Conservation (phyloP, 371 early-diverging fungal genomes). For the Enterospora canceri region DNA sequence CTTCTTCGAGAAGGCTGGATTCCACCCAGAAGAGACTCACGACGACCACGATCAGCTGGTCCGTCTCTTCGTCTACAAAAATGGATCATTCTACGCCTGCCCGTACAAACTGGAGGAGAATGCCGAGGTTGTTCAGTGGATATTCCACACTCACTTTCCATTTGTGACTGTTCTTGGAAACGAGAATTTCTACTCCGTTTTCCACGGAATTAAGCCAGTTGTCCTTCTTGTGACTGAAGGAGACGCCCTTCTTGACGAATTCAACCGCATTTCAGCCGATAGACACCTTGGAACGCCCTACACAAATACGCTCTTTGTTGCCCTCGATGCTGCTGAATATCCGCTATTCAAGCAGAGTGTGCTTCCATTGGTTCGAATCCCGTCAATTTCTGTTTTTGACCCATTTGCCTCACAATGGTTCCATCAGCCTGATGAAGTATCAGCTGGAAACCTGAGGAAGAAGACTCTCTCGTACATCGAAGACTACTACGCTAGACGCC, state of each 20-base stretch:
- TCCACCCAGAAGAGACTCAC: constrained; percentile 32
- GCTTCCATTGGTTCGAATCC: constrained; percentile 36
- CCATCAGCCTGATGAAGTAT: constrained; percentile 6
- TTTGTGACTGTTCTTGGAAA: constrained; percentile 53
- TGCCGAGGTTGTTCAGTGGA: constrained; percentile 55
- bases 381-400: constrained; percentile 55
- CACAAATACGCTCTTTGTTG: constrained; percentile 49
- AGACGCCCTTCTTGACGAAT: constrained; percentile 36
- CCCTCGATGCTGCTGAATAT: constrained; percentile 51
- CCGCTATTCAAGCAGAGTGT: constrained; percentile 51
- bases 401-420: constrained; percentile 52
- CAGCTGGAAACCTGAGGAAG: constrained; percentile 32
- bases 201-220: constrained; percentile 58
- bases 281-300: constrained; percentile 53
- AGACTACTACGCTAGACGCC: constrained; percentile 12
- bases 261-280: constrained; percentile 49
- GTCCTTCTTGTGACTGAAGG: constrained; percentile 47
- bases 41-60: constrained; percentile 39
- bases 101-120: constrained; percentile 37
- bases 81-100: constrained; percentile 52
- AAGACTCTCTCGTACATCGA: constrained; percentile 14
- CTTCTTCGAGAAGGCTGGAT: constrained; percentile 41
- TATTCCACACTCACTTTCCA: constrained; percentile 57
- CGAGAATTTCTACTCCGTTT: constrained; percentile 57
- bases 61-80: constrained; percentile 55